Percentiles rank a stretch among this genome's conserved stretches.
phyloP scores from a whole-genome alignment of 176 grass and related monocot species.

The Musa troglodytarum region DNA sequence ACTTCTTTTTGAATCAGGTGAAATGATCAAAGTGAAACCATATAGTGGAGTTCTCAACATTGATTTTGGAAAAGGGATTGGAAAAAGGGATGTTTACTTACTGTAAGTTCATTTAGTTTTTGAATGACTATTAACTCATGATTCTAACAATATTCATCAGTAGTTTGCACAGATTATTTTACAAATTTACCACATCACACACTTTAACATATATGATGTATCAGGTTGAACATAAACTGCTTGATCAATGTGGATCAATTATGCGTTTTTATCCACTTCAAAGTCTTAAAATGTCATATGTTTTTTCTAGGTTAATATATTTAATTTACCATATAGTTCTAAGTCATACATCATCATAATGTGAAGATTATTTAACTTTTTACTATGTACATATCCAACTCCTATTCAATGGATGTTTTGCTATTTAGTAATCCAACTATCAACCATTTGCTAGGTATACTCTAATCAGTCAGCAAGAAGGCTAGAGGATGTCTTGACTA shows the following conservation, averaged over 20 bases:
- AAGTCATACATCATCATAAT: not conserved
- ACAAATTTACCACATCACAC: not conserved
- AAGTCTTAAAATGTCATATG: not conserved
- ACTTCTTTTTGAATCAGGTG: constrained; percentile 45
- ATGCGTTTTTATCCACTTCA: not conserved
- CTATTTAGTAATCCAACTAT: not conserved
- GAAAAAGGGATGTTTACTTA: constrained; percentile 85
- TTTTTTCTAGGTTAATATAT: not conserved
- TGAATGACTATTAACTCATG: not conserved
- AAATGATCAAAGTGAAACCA: constrained; percentile 80
- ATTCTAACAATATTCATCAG: not conserved
- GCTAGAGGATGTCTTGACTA: not conserved
- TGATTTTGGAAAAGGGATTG: constrained; percentile 88
- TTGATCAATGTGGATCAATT: not conserved
- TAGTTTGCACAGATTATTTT: not conserved
- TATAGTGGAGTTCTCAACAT: constrained; percentile 75
- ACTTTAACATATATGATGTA: not conserved
- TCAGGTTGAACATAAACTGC: too few species aligned
- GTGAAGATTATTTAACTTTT: too few species aligned
- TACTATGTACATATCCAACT: too few species aligned
- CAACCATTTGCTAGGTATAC: not conserved
- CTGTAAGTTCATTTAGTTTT: constrained; percentile 37
- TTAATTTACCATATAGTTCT: not conserved
- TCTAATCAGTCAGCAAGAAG: not conserved
- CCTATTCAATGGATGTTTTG: not conserved